A percentile compares a stretch with the other conserved stretches of the same genome.
These are phyloP conservation scores for Cladosporium sp. DNA, from an alignment of 2,329 filamentous ascomycete genomes.

Conservation along the genomic window DNA sequence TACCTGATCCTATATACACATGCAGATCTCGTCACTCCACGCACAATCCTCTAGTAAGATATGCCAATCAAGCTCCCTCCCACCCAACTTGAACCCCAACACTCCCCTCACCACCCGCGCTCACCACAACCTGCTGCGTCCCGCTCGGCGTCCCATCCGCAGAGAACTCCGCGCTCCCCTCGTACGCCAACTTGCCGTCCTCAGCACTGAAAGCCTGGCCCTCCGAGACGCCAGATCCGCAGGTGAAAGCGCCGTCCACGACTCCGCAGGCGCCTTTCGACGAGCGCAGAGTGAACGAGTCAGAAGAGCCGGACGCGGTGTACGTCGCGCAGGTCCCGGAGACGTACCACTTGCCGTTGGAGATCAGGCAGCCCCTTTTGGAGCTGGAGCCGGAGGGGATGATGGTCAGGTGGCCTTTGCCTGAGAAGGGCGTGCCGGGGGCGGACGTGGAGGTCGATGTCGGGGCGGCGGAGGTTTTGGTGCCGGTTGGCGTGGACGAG, in stretches of 20 bases:
- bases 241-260: constrained; percentile 48
- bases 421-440: constrained; percentile 43
- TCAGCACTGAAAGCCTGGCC: constrained; percentile 37
- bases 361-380: constrained; percentile 61
- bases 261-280: constrained; percentile 56
- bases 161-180: constrained; percentile 37
- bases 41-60: too few species aligned
- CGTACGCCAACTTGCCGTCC: constrained; percentile 32
- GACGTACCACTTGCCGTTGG: constrained; percentile 60
- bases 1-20: too few species aligned
- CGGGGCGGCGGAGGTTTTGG: constrained; percentile 29
- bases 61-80: constrained; percentile 24
- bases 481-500: constrained; percentile 21
- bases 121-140: constrained; percentile 40
- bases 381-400: constrained; percentile 41
- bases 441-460: constrained; percentile 29
- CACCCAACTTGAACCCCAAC: constrained; percentile 33
- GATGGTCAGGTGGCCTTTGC: constrained; percentile 56
- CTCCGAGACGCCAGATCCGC: constrained; percentile 42
- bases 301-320: constrained; percentile 39
- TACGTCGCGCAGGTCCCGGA: constrained; percentile 63
- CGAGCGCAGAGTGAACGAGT: constrained; percentile 50
- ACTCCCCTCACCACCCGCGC: constrained; percentile 27
- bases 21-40: too few species aligned
- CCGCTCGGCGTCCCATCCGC: constrained; percentile 39